Percentiles rank a stretch among this genome's conserved stretches.
phyloP scores from a whole-genome alignment of 495 filamentous ascomycete species.

The Tuber indicum region DNA sequence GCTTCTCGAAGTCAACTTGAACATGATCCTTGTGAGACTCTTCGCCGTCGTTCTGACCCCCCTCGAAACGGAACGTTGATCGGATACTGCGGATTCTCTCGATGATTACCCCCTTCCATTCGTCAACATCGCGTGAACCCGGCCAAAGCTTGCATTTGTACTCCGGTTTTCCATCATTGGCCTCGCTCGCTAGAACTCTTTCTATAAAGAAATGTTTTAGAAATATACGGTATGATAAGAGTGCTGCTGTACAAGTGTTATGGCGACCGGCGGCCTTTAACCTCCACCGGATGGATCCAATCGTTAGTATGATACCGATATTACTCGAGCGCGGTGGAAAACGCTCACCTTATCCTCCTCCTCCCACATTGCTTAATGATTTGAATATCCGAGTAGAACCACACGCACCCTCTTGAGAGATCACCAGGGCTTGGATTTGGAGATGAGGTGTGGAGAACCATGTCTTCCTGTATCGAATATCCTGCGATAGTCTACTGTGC shows the following conservation, averaged over 20 bases:
- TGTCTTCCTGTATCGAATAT: not conserved
- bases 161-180: not conserved
- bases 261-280: not conserved
- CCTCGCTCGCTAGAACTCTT: not conserved
- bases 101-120: constrained; percentile 13
- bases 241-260: not conserved
- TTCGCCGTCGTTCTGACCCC: not conserved
- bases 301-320: not conserved
- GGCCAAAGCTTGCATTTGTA: constrained; percentile 19
- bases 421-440: not conserved
- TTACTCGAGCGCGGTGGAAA: not conserved
- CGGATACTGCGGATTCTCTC: constrained; percentile 18
- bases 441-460: not conserved
- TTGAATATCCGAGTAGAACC: not conserved
- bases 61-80: constrained; percentile 10
- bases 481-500: not conserved
- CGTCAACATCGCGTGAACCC: constrained; percentile 12
- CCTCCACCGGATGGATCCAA: not conserved
- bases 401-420: not conserved
- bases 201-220: constrained; percentile 26
- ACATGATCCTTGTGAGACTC: not conserved
- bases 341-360: not conserved
- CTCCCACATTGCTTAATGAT: not conserved
- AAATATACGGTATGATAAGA: not conserved
- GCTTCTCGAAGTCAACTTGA: constrained; percentile 18